Base-by-base conservation (phyloP, 176 grass and related monocot species). In the Triticum timopheevii region DNA sequence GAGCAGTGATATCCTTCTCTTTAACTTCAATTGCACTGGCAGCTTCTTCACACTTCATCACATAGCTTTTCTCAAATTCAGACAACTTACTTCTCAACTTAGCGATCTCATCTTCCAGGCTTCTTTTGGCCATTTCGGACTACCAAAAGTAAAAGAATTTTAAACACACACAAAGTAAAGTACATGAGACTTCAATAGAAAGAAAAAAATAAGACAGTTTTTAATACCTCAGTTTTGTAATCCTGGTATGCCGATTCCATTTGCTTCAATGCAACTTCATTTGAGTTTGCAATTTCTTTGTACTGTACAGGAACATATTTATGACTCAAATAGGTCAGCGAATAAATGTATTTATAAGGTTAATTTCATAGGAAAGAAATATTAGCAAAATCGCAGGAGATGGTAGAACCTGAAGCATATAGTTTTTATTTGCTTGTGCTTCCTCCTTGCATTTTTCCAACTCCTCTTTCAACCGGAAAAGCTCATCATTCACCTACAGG, bases 231-330 rank as follows among this genome's bases (percentile, higher is more conserved):
- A 0, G 83, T 34, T 84, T 99, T 99, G 82, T 91, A 99, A 59
- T 93, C 77, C 72, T 90, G 87, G 80, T 94, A 87, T 61, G 88
- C 90, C 83, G 89, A 93, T 79, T 96, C 97, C 65, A 99, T 90
- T 91, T 96, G 97, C 87, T 93, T 99, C 77, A 99, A 72, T 33
- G 94, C 94, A 61, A 83, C 89, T 93, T 99, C 97, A 91, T 96
- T 99, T 67, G 89, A 94, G 78, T 87, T 80, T 44, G 97, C 90
- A 69, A 99, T 99, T 92, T 94, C 97, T 89, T 99, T 99, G 89
- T 96, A 99, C 97, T 99, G 87, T 59, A 83, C n/a, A 79, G 42
- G 23, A 92, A 78, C 79, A 22, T 44, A 67, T 10, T 17, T 69
- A 31, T 67, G 28, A 92, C 54, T 84, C 50, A 79, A 54, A 86